Percentiles rank a stretch among this genome's conserved stretches.
These are phyloP conservation scores for Mucor ambiguus DNA, from an alignment of 371 early-diverging fungal species.

Conservation along the genomic window DNA sequence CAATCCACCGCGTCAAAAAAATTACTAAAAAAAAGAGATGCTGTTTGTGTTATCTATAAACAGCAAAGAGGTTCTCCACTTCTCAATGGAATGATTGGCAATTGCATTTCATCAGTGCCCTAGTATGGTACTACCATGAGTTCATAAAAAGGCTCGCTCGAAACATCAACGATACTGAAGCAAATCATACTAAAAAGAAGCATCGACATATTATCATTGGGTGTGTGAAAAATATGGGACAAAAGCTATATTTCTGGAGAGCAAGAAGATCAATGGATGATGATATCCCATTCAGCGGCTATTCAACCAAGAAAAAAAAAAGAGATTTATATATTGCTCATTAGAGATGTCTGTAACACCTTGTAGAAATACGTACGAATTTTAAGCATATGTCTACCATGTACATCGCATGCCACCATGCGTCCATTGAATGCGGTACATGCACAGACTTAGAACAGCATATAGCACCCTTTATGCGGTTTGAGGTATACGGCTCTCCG, in stretches of 20 bases:
- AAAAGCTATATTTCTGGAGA: background rate
- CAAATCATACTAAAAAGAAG: background rate
- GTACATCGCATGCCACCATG: background rate
- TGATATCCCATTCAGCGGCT: background rate
- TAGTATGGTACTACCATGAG: background rate
- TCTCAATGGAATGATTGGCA: background rate
- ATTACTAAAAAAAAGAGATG: constrained; percentile 14
- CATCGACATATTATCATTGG: background rate
- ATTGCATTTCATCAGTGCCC: background rate
- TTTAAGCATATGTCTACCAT: background rate
- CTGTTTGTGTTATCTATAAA: background rate
- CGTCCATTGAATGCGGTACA: background rate
- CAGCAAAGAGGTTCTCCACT: background rate
- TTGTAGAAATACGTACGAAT: background rate
- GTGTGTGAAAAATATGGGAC: constrained; percentile 5
- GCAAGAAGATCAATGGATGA: background rate
- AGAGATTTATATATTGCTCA: constrained; percentile 6
- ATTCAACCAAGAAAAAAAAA: constrained; percentile 1
- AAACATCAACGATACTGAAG: background rate
- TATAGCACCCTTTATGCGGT: background rate
- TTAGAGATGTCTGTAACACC: background rate
- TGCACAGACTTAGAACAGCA: background rate
- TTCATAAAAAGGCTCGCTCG: background rate
- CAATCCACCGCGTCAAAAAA: constrained; percentile 53
- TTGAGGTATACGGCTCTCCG: background rate